These are phyloP conservation scores for Typha latifolia DNA, from an alignment of 176 grass and related monocot genomes.

Conservation along the genomic window DNA sequence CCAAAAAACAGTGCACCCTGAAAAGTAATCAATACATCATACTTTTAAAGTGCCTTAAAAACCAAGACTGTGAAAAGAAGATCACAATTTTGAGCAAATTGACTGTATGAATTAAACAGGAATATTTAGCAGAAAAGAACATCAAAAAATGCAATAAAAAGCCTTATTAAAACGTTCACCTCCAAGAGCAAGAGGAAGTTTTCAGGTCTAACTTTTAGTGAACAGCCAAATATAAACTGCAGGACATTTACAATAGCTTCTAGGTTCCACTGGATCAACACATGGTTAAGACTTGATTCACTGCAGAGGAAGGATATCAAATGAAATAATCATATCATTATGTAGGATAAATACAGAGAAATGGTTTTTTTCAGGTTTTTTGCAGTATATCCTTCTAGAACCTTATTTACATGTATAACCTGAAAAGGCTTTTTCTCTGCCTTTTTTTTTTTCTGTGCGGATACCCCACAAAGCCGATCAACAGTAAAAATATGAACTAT, in stretches of 20 bases:
- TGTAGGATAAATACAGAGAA: no score
- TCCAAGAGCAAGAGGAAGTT: constrained; percentile 35
- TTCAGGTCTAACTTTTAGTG: constrained; percentile 20
- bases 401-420: no score
- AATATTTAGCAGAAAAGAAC: not conserved
- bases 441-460: no score
- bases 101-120: no score
- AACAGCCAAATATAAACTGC: constrained; percentile 30
- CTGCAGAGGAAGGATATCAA: constrained; percentile 18
- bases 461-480: no score
- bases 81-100: not conserved
- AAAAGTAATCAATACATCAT: not conserved
- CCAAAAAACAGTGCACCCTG: constrained; percentile 56
- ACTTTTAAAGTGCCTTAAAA: not conserved
- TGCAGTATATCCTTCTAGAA: no score
- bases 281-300: constrained; percentile 30
- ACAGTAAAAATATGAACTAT: no score
- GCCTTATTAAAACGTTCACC: not conserved
- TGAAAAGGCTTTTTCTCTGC: no score
- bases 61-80: not conserved
- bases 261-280: constrained; percentile 37
- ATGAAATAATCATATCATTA: not conserved
- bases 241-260: constrained; percentile 29
- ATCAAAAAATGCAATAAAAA: not conserved
- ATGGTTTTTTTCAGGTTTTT: no score